phyloP scores from a whole-genome alignment of 176 grass and related monocot species.

The Raddia guianensis region DNA sequence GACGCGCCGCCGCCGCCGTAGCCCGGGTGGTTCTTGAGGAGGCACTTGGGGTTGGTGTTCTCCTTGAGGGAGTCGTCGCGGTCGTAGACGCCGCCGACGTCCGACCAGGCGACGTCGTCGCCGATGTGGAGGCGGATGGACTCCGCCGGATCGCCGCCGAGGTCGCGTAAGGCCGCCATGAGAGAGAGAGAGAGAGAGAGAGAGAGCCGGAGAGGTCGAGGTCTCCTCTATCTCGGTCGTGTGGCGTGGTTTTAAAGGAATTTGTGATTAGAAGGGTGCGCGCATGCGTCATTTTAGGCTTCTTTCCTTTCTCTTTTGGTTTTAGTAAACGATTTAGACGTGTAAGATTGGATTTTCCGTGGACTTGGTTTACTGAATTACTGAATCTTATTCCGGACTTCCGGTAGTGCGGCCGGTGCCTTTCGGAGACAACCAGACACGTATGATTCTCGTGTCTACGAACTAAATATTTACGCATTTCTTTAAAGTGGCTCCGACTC shows the following conservation, averaged over 20 bases:
- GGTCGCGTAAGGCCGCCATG: slow-evolving; percentile 34
- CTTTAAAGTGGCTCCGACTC: too few species aligned
- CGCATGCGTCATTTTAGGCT: not conserved
- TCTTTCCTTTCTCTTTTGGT: not conserved
- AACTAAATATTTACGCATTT: too few species aligned
- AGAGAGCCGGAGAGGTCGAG: not conserved
- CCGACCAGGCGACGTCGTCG: slow-evolving; percentile 68
- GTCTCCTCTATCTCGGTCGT: not conserved
- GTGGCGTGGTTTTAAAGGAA: slow-evolving; percentile 32
- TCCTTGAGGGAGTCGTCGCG: slow-evolving; percentile 90
- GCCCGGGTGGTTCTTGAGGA: slow-evolving; percentile 38
- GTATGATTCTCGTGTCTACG: too few species aligned
- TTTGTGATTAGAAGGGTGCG: not conserved
- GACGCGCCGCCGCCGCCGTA: slow-evolving; percentile 27
- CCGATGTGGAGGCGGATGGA: slow-evolving; percentile 41
- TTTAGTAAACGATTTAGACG: not conserved
- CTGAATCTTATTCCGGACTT: too few species aligned
- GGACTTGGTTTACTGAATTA: not conserved
- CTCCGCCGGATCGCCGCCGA: slow-evolving; percentile 42
- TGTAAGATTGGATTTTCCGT: not conserved
- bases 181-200: not conserved
- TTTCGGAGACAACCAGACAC: too few species aligned
- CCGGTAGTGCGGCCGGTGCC: too few species aligned
- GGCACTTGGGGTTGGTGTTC: slow-evolving; percentile 89
- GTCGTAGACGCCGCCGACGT: slow-evolving; percentile 63